Evolutionary conservation across 352 stramenopile genomes (phyloP).

Genomic region (Phytopythium kandeliae): DNA sequence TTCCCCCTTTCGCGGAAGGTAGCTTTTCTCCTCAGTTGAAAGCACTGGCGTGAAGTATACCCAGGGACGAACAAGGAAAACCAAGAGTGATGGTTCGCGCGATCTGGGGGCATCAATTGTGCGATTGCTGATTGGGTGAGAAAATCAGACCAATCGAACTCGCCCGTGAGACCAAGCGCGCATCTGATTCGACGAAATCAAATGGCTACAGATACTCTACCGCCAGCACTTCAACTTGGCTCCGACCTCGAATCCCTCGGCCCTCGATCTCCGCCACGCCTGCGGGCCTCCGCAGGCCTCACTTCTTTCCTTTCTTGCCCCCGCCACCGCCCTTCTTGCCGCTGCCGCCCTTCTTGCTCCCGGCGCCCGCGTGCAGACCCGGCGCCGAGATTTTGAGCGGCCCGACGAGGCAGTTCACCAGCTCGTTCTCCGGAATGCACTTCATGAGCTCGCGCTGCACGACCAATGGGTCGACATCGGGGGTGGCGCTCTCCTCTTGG

Average conservation of each 20-base stretch:
- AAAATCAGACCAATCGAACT: neutral
- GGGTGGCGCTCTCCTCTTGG: conserved; percentile 26
- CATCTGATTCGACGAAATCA: neutral
- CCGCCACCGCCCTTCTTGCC: conserved; percentile 26
- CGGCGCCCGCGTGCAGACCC: conserved; percentile 35
- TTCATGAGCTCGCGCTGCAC: conserved; percentile 89
- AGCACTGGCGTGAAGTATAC: too few relatives aligned
- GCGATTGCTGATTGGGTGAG: neutral
- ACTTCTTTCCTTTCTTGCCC: conserved; percentile 30
- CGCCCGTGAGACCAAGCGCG: neutral
- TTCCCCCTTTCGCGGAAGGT: too few relatives aligned
- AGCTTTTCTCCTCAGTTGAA: too few relatives aligned
- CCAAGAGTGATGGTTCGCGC: neutral
- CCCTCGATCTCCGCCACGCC: neutral
- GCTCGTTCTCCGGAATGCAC: conserved; percentile 82
- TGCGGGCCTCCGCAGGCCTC: neutral
- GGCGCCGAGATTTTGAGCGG: conserved; percentile 86
- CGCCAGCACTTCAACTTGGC: conserved; percentile 3
- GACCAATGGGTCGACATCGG: conserved; percentile 54
- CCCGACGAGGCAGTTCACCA: conserved; percentile 88
- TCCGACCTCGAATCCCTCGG: too few relatives aligned
- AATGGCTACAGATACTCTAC: neutral
- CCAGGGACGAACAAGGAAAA: too few relatives aligned
- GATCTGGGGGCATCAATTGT: neutral
- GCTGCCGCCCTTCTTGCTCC: conserved; percentile 33